These are phyloP conservation scores for Hordeum marinum DNA, from an alignment of 176 grass and related monocot species.

Conservation along the genomic window DNA sequence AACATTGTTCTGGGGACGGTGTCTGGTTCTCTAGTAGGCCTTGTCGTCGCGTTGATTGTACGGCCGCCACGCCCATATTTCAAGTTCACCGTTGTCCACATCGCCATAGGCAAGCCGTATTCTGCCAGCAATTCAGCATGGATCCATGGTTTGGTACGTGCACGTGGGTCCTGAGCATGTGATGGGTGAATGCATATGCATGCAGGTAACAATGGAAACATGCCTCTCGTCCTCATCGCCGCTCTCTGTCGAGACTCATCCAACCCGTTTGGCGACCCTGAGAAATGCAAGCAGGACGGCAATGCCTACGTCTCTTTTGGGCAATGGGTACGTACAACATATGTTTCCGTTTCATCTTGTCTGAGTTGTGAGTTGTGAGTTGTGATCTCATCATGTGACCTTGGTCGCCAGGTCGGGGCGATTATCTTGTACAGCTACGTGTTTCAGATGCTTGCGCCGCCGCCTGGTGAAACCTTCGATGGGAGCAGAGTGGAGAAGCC, in stretches of 20 bases:
- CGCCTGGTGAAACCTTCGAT: constrained; percentile 53
- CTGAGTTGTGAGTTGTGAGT: neutral
- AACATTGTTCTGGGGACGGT: constrained; percentile 48
- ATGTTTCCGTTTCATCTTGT: neutral
- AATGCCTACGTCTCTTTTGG: constrained; percentile 71
- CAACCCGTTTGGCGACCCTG: constrained; percentile 62
- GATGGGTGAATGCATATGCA: neutral
- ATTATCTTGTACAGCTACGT: constrained; percentile 73
- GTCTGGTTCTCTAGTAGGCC: constrained; percentile 51
- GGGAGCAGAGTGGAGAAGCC: constrained; percentile 18
- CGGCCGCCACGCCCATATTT: constrained; percentile 59
- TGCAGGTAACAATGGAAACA: constrained; percentile 66
- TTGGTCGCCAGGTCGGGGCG: constrained; percentile 50
- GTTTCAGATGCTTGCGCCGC: constrained; percentile 64
- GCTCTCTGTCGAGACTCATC: constrained; percentile 57
- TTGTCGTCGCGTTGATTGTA: constrained; percentile 52
- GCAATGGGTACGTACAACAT: constrained; percentile 51
- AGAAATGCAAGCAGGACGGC: constrained; percentile 62
- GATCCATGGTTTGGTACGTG: neutral
- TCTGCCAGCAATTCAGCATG: neutral
- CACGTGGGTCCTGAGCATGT: neutral
- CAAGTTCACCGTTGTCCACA: constrained; percentile 72
- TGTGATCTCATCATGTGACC: neutral
- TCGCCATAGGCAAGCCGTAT: constrained; percentile 47
- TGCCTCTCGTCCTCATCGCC: constrained; percentile 64